Evolutionary conservation across 2,329 filamentous ascomycete species (phyloP).

Genomic region (Sporothrix curviconia): DNA sequence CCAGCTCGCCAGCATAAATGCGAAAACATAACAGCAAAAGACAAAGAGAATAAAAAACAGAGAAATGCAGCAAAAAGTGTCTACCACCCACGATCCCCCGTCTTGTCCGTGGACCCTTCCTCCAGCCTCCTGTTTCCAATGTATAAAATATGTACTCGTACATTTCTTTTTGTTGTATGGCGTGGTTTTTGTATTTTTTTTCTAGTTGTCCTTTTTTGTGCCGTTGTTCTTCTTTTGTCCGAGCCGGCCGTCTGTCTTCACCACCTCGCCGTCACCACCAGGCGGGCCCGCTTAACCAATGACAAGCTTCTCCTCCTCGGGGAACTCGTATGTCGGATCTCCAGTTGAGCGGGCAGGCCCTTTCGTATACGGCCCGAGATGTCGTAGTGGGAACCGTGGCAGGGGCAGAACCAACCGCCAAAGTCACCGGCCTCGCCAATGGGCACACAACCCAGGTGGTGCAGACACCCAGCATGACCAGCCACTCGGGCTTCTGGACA

Average conservation of each 20-base stretch:
- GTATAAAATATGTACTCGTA: constrained; percentile 15
- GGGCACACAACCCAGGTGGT: constrained; percentile 98
- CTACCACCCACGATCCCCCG: not conserved
- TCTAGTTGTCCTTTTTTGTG: not conserved
- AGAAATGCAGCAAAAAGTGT: not conserved
- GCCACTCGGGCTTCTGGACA: constrained; percentile 97
- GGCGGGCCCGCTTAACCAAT: constrained; percentile 70
- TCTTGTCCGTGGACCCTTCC: not conserved
- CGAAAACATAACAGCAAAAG: not conserved
- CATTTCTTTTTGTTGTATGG: constrained; percentile 5
- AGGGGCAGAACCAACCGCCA: constrained; percentile 99
- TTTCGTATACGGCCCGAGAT: constrained; percentile 97
- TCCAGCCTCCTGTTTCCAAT: not conserved
- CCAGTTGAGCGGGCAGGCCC: constrained; percentile 96
- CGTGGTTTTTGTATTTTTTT: constrained; percentile 1
- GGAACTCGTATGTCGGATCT: constrained; percentile 88
- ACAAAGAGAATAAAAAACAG: not conserved
- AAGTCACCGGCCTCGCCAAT: constrained; percentile 98
- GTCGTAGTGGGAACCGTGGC: constrained; percentile 99
- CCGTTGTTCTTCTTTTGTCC: not conserved
- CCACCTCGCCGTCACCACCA: not conserved
- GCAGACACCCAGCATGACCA: constrained; percentile 98
- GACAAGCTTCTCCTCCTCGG: constrained; percentile 77
- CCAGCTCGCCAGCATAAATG: constrained; percentile 1
- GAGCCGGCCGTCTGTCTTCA: not conserved